Conservation (phyloP, 2,329 filamentous ascomycete species). For the Apiospora aurea region DNA sequence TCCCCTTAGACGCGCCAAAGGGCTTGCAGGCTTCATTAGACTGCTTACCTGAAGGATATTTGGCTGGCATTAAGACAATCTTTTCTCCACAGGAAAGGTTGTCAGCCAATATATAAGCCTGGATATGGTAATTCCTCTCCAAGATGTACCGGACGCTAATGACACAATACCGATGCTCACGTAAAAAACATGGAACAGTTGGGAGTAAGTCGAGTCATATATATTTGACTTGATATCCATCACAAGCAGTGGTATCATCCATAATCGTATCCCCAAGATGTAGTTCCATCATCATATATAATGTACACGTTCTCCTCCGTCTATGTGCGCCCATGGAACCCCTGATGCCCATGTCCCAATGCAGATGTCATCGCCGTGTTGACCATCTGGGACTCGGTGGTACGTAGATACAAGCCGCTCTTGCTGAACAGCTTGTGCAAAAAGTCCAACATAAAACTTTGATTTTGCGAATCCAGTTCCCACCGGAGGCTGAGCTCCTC, state of each 20-base stretch:
- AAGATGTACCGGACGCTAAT: not conserved
- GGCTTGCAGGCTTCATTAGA: too few relatives aligned
- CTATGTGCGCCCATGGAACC: slow-evolving; percentile 23
- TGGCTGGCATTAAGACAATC: too few relatives aligned
- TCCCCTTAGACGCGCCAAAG: too few relatives aligned
- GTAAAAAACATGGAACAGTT: not conserved
- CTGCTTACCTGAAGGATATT: too few relatives aligned
- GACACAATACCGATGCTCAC: not conserved
- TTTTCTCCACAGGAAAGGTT: too few relatives aligned
- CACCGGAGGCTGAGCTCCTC: slow-evolving; percentile 56
- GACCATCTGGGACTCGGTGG: not conserved
- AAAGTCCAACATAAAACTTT: slow-evolving; percentile 55
- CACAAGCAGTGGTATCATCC: slow-evolving; percentile 14
- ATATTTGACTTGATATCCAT: slow-evolving; percentile 8
- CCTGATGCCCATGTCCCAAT: slow-evolving; percentile 27
- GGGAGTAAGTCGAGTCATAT: not conserved
- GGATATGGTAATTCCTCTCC: too few relatives aligned
- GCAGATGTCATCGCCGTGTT: not conserved
- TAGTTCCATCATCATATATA: slow-evolving; percentile 6
- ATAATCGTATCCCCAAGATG: not conserved
- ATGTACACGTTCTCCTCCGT: slow-evolving; percentile 4
- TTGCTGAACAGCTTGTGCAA: slow-evolving; percentile 51
- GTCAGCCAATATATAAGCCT: too few relatives aligned
- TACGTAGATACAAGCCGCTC: slow-evolving; percentile 32
- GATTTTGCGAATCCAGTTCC: slow-evolving; percentile 49